Conservation (phyloP, 345 rosid species). For the Balakata baccata region DNA sequence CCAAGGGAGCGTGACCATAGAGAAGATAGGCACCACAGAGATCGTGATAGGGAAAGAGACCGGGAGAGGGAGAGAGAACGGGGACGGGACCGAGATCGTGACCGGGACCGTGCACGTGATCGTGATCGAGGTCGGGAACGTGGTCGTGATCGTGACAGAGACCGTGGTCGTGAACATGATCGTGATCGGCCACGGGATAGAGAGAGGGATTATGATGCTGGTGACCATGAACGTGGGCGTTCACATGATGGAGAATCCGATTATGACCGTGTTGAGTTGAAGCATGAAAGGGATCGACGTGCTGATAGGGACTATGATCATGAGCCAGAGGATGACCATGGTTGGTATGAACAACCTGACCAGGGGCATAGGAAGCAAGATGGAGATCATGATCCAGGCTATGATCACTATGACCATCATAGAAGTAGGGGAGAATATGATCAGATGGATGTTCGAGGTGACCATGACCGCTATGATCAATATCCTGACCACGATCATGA, state of each 20-base stretch:
- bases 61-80: conserved; percentile 50
- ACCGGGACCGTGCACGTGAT: conserved; percentile 39
- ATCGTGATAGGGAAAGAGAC: conserved; percentile 69
- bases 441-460: conserved; percentile 40
- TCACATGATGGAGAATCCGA: conserved; percentile 65
- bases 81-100: conserved; percentile 49
- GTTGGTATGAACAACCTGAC: conserved; percentile 54
- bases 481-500: conserved; percentile 50
- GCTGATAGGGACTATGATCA: conserved; percentile 61
- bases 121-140: conserved; percentile 26
- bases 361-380: conserved; percentile 49
- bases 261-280: conserved; percentile 55
- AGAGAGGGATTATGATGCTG: conserved; percentile 30
- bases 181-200: conserved; percentile 30
- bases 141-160: conserved; percentile 49
- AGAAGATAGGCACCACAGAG: conserved; percentile 82
- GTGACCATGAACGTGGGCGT: conserved; percentile 42
- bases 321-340: conserved; percentile 50
- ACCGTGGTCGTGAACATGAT: conserved; percentile 48
- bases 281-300: conserved; percentile 54
- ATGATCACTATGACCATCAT: conserved; percentile 54
- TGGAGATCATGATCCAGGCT: conserved; percentile 41
- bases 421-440: conserved; percentile 42
- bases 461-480: conserved; percentile 60
- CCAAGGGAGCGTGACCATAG: conserved; percentile 78